Percentiles rank a stretch among this genome's conserved stretches.
Conservation (phyloP, 1,284 basidiomycete species). For the Tranzscheliella williamsii region DNA sequence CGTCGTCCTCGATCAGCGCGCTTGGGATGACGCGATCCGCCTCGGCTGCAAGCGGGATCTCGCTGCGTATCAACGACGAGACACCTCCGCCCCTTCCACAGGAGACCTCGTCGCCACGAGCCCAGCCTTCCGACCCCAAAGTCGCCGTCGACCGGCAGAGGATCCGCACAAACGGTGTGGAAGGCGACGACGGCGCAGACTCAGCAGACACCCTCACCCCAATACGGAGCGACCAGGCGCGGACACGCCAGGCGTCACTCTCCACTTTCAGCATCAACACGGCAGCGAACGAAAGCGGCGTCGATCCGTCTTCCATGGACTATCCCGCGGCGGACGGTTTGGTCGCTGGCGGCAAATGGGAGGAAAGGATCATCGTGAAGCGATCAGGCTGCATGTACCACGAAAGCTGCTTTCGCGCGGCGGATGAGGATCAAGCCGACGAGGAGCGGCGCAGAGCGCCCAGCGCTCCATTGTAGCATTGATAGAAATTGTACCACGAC, state of each 20-base stretch:
- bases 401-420: background rate
- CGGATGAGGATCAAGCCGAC: too few relatives aligned
- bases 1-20: conserved; percentile 1
- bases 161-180: too few relatives aligned
- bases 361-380: background rate
- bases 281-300: too few relatives aligned
- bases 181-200: conserved; percentile 13
- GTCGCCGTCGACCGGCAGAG: too few relatives aligned
- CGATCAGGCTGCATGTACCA: background rate
- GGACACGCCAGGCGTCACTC: background rate
- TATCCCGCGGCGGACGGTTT: too few relatives aligned
- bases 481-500: too few relatives aligned
- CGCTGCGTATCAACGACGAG: conserved; percentile 26
- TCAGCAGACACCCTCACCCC: conserved; percentile 20
- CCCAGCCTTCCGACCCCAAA: too few relatives aligned
- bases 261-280: background rate
- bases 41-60: conserved; percentile 13
- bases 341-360: background rate
- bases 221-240: background rate
- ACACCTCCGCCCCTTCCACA: too few relatives aligned
- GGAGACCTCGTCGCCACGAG: too few relatives aligned
- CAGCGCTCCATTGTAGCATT: too few relatives aligned
- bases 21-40: conserved; percentile 10
- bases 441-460: too few relatives aligned
- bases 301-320: too few relatives aligned